phyloP scores from a whole-genome alignment of 1,139 yeast genomes.

The Pneumocystis wakefieldiae region DNA sequence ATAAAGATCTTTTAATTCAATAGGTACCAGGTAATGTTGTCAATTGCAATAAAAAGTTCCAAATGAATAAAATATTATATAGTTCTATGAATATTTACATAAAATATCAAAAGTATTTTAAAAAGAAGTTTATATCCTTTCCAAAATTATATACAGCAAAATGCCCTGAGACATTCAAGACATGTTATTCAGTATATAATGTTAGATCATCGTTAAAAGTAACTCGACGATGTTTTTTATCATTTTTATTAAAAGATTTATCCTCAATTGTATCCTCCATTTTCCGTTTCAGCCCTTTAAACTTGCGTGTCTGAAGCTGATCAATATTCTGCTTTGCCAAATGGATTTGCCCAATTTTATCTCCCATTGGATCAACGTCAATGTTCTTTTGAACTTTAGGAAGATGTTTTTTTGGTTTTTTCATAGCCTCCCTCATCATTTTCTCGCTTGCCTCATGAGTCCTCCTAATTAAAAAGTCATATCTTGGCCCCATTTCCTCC shows the following conservation, averaged over 20 bases:
- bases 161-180: too few relatives aligned
- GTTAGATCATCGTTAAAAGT: neutral
- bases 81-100: too few relatives aligned
- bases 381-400: slow-evolving; percentile 81
- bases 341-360: slow-evolving; percentile 90
- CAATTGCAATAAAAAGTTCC: too few relatives aligned
- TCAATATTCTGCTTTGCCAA: slow-evolving; percentile 88
- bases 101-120: too few relatives aligned
- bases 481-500: slow-evolving; percentile 90
- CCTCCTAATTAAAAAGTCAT: slow-evolving; percentile 86
- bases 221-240: neutral
- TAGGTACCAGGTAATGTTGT: too few relatives aligned
- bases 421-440: slow-evolving; percentile 75
- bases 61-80: too few relatives aligned
- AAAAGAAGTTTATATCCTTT: too few relatives aligned
- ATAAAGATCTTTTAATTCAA: too few relatives aligned
- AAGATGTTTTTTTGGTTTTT: slow-evolving; percentile 67
- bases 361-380: slow-evolving; percentile 80
- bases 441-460: slow-evolving; percentile 74
- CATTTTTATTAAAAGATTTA: slow-evolving; percentile 24
- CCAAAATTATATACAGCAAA: too few relatives aligned
- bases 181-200: too few relatives aligned
- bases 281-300: slow-evolving; percentile 89
- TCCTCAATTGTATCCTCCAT: slow-evolving; percentile 60
- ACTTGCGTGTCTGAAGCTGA: slow-evolving; percentile 87